These are phyloP conservation scores for Aspergillus ochraceus DNA, from an alignment of 2,329 filamentous ascomycete species.

Conservation along the genomic window DNA sequence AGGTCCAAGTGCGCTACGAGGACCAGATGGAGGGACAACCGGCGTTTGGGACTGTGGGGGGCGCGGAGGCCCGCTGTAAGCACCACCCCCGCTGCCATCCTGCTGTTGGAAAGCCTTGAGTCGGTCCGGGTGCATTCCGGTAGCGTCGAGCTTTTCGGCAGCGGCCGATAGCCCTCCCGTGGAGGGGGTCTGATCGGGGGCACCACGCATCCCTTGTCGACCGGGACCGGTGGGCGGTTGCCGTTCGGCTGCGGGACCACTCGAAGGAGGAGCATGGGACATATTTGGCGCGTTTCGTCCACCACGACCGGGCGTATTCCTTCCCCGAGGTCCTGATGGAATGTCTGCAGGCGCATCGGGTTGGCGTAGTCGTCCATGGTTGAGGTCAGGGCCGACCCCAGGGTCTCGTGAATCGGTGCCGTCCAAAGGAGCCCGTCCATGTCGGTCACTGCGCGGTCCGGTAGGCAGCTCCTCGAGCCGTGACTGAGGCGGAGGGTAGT, in stretches of 20 bases:
- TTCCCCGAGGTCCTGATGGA: slow-evolving; percentile 56
- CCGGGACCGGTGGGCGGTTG: slow-evolving; percentile 46
- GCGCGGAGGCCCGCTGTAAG: slow-evolving; percentile 19
- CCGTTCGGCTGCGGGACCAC: slow-evolving; percentile 34
- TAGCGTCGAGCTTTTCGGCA: slow-evolving; percentile 35
- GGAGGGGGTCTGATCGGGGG: slow-evolving; percentile 31
- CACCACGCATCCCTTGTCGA: slow-evolving; percentile 37
- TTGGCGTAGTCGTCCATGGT: slow-evolving; percentile 48
- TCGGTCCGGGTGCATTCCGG: slow-evolving; percentile 57
- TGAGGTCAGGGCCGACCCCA: slow-evolving; percentile 41
- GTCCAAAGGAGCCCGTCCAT: slow-evolving; percentile 25
- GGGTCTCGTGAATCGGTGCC: slow-evolving; percentile 39
- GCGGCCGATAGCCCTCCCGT: slow-evolving; percentile 34
- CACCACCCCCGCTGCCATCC: slow-evolving; percentile 12
- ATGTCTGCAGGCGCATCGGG: slow-evolving; percentile 42
- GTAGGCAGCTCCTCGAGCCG: slow-evolving; percentile 52
- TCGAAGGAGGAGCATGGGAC: slow-evolving; percentile 13
- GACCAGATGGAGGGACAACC: slow-evolving; percentile 41
- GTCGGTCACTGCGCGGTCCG: slow-evolving; percentile 52
- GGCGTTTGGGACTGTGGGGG: slow-evolving; percentile 26
- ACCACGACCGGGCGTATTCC: slow-evolving; percentile 36
- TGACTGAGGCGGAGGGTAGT: slow-evolving; percentile 23
- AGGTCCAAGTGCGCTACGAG: slow-evolving; percentile 36
- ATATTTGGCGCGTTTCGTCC: slow-evolving; percentile 42
- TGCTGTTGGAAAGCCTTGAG: slow-evolving; percentile 46